These are phyloP conservation scores for Dalechampia spathulata DNA, from an alignment of 441 rosid genomes.

Conservation along the genomic window DNA sequence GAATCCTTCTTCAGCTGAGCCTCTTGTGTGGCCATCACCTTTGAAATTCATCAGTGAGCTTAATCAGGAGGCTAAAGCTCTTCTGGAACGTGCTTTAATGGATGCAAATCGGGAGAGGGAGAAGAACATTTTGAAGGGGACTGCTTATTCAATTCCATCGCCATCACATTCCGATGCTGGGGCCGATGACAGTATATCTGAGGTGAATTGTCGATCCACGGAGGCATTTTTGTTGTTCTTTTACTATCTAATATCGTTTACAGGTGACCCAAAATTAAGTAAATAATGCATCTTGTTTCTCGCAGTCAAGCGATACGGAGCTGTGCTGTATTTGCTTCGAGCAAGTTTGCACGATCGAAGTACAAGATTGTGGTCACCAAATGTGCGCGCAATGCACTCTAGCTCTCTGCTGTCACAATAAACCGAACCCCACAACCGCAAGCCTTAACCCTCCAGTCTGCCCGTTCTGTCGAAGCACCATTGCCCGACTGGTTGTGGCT, in stretches of 20 bases:
- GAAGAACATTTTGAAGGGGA: constrained; percentile 70
- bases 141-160: constrained; percentile 49
- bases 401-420: constrained; percentile 93
- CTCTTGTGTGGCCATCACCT: constrained; percentile 97
- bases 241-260: no score
- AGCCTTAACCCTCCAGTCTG: constrained; percentile 76
- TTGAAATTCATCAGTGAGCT: constrained; percentile 93
- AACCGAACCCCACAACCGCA: constrained; percentile 88
- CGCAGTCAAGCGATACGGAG: constrained; percentile 71
- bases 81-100: constrained; percentile 77
- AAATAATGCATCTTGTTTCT: no score
- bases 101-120: constrained; percentile 85
- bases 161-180: constrained; percentile 56
- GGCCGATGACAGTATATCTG: constrained; percentile 68
- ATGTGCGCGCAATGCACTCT: constrained; percentile 96
- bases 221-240: background rate
- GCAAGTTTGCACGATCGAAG: constrained; percentile 88
- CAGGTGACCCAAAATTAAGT: no score
- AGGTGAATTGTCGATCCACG: constrained; percentile 41
- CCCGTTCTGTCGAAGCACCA: constrained; percentile 93
- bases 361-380: constrained; percentile 83
- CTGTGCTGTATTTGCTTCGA: constrained; percentile 96
- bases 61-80: constrained; percentile 66
- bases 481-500: constrained; percentile 54
- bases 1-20: constrained; percentile 93